Evolutionary conservation across 805 yeast genomes (phyloP), one percentile per base, ranked within the genome.

Genomic region (Candida ulmi): DNA sequence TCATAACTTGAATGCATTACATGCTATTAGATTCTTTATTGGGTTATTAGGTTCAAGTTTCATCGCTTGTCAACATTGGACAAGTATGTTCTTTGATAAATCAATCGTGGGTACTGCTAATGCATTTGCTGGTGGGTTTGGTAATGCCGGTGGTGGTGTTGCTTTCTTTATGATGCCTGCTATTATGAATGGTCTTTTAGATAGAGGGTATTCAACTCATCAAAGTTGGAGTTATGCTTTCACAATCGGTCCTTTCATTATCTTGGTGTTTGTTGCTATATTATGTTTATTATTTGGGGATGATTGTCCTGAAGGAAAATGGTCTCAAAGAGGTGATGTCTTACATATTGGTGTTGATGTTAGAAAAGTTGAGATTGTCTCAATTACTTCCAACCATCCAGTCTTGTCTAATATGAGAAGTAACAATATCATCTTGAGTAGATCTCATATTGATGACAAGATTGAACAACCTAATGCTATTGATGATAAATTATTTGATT

Each of bases 1-100:
- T 15, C 38, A 42, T 15, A 54, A 51, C 40, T 45, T 57, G 33
- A 32, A 37, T 8, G 54, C 54, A 1, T 39, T 64, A 8, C 63
- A 64, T 36, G 62, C 54, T 3, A 42, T 62, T 17, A 44, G 62
- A 24, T 69, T 70, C 41, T 47, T 67, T 11, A 47, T 68, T 26
- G 78, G 76, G 0, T 48, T 72, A 12, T 44, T 62, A 8, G 67
- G 66, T 24, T 58, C 60, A 13, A 52, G 58, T 23, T 58, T 58
- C 35, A 51, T 58, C 23, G 55, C 58, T 17, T 58, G 62, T 38
- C 57, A 58, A 29, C 50, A 51, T 30, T 57, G 58, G 52, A 54
- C 59, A 9, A 51, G 57, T 2, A 40, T 47, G 3, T 58, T 56
- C 39, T 58, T 56, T 36, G 63, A 57, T 40, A 54, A 49, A 36